These are phyloP conservation scores for Citrus australasica DNA, from an alignment of 345 rosid species.

Conservation along the genomic window DNA sequence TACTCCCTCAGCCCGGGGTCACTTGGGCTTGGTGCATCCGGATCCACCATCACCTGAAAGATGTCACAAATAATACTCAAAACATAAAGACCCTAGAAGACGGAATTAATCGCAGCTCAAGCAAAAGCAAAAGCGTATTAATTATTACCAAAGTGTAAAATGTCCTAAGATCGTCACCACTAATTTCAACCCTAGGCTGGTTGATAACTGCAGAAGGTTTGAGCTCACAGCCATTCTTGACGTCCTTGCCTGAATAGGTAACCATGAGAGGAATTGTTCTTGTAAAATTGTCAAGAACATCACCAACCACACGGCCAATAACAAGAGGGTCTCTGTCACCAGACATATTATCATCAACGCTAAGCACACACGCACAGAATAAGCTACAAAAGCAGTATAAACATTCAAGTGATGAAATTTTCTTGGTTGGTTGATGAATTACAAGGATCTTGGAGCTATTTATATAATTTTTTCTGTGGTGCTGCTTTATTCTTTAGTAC, in stretches of 20 bases:
- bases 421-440: not conserved
- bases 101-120: too few relatives aligned
- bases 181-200: conserved; percentile 57
- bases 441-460: not conserved
- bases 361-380: not conserved
- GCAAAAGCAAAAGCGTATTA: too few relatives aligned
- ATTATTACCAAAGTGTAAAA: conserved; percentile 58
- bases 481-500: not conserved
- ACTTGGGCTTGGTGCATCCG: conserved; percentile 78
- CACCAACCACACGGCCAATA: conserved; percentile 68
- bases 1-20: conserved; percentile 58
- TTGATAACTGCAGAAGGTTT: conserved; percentile 52
- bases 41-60: conserved; percentile 67
- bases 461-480: conserved; percentile 5
- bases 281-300: conserved; percentile 55
- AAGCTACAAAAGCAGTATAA: not conserved
- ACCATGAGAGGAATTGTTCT: conserved; percentile 42
- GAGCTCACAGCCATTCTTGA: conserved; percentile 55
- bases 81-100: not conserved
- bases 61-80: not conserved
- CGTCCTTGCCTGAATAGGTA: conserved; percentile 26
- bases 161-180: conserved; percentile 63
- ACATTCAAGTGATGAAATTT: not conserved
- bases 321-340: conserved; percentile 52
- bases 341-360: conserved; percentile 31